A percentile compares a stretch with the other conserved stretches of the same genome.
Evolutionary conservation across 2,329 filamentous ascomycete genomes (phyloP).

Genomic region (Blumeria graminis): DNA sequence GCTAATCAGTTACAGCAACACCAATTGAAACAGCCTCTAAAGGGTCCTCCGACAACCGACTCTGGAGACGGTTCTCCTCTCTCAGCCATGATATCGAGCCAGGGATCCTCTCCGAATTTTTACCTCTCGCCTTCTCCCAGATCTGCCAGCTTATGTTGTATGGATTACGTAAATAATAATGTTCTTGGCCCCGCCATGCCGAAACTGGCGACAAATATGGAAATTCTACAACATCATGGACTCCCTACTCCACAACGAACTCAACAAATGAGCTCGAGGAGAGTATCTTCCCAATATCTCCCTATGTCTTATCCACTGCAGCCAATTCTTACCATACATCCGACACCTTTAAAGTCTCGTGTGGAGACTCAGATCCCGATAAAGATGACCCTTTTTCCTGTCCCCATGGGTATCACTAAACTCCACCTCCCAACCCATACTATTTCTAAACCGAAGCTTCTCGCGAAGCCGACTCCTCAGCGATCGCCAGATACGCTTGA

Average conservation of each 20-base stretch:
- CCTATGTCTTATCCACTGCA: constrained; percentile 11
- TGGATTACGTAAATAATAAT: constrained; percentile 18
- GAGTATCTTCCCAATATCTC: constrained; percentile 8
- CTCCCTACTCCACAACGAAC: constrained; percentile 3
- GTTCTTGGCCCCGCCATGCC: constrained; percentile 8
- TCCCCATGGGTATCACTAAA: constrained; percentile 53
- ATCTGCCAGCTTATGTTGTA: constrained; percentile 8
- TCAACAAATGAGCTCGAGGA: constrained; percentile 2
- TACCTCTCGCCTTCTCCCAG: constrained; percentile 24
- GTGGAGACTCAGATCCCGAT: constrained; percentile 95
- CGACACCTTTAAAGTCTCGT: constrained; percentile 57
- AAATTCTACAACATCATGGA: constrained; percentile 5
- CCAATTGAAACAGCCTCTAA: constrained; percentile 26
- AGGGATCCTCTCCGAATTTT: constrained; percentile 27
- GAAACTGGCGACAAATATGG: constrained; percentile 17
- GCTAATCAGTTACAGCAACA: constrained; percentile 22
- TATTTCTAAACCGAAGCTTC: constrained; percentile 80
- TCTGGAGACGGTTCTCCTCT: constrained; percentile 31
- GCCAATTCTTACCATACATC: constrained; percentile 32
- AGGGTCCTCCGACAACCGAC: constrained; percentile 21
- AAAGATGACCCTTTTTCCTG: constrained; percentile 49
- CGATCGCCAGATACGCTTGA: constrained; percentile 52
- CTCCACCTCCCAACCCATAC: constrained; percentile 73
- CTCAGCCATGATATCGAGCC: constrained; percentile 26
- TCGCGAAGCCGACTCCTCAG: constrained; percentile 45